phyloP scores from a whole-genome alignment of 2,329 filamentous ascomycete species.

The Myriangium duriaei region DNA sequence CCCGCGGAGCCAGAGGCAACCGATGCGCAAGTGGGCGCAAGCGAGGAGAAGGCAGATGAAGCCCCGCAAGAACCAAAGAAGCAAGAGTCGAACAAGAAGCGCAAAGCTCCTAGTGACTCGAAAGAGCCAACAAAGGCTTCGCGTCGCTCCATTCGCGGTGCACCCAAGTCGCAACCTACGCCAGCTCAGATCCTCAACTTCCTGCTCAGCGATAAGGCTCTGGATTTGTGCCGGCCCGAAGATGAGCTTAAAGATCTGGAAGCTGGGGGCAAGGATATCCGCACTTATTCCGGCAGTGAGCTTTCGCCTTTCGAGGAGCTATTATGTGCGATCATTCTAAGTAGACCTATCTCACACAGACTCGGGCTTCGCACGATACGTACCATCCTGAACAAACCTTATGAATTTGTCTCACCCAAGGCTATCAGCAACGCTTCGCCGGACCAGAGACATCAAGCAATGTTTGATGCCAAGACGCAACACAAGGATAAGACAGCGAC shows the following conservation, averaged over 20 bases:
- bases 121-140: conserved; percentile 17
- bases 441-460: conserved; percentile 27
- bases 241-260: conserved; percentile 23
- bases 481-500: conserved; percentile 35
- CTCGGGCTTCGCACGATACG: conserved; percentile 32
- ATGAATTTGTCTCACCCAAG: conserved; percentile 24
- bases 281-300: conserved; percentile 21
- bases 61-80: not conserved
- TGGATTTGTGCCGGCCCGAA: conserved; percentile 21
- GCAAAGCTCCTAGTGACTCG: conserved; percentile 12
- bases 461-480: conserved; percentile 32
- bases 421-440: conserved; percentile 25
- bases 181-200: conserved; percentile 22
- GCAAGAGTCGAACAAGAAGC: conserved; percentile 16
- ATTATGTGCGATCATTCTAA: conserved; percentile 31
- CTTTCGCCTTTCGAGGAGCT: conserved; percentile 34
- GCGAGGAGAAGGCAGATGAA: not conserved
- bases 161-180: conserved; percentile 15
- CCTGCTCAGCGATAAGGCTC: conserved; percentile 20
- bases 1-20: not conserved
- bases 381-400: conserved; percentile 33
- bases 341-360: conserved; percentile 32
- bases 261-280: conserved; percentile 15
- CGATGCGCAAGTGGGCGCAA: not conserved
- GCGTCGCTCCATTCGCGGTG: conserved; percentile 19